These are phyloP conservation scores for Metschnikowia picachoensis DNA, from an alignment of 805 yeast species.

Conservation along the genomic window DNA sequence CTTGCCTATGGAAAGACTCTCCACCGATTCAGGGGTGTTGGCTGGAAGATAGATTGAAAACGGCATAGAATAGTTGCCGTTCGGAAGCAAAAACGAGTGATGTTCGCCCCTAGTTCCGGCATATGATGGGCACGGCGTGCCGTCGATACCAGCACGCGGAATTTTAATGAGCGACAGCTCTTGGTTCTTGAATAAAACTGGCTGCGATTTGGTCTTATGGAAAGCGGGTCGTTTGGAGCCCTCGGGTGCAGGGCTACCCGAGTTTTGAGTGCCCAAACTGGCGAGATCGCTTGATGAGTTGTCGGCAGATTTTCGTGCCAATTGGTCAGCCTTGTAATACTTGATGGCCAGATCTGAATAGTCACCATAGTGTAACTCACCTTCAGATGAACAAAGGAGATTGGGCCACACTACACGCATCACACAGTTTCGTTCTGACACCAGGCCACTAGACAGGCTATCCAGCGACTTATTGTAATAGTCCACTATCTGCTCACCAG, in stretches of 20 bases:
- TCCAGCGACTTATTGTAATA: constrained; percentile 32
- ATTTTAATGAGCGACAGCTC: constrained; percentile 21
- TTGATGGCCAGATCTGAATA: constrained; percentile 36
- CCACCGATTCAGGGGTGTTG: constrained; percentile 47
- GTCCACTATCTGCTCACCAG: constrained; percentile 42
- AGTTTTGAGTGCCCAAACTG: not conserved
- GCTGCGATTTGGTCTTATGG: constrained; percentile 30
- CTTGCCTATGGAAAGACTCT: constrained; percentile 43
- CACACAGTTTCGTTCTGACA: constrained; percentile 37
- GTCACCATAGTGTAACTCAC: constrained; percentile 36
- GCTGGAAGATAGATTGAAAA: constrained; percentile 44
- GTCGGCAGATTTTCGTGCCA: constrained; percentile 11
- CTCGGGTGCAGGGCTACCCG: constrained; percentile 8
- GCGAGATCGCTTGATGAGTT: constrained; percentile 12
- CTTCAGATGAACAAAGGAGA: constrained; percentile 37
- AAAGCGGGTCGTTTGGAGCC: constrained; percentile 23
- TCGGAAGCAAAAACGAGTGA: constrained; percentile 42
- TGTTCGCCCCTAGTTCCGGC: constrained; percentile 13
- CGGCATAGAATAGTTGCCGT: constrained; percentile 52
- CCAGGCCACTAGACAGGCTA: constrained; percentile 31
- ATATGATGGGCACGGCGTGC: constrained; percentile 30
- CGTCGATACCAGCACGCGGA: constrained; percentile 39
- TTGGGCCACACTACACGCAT: constrained; percentile 48
- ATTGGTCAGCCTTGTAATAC: constrained; percentile 18
- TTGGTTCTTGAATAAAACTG: constrained; percentile 17